A percentile compares a stretch with the other conserved stretches of the same genome.
These are phyloP conservation scores for Metarhizium humberi DNA, from an alignment of 2,329 filamentous ascomycete genomes.

Conservation along the genomic window DNA sequence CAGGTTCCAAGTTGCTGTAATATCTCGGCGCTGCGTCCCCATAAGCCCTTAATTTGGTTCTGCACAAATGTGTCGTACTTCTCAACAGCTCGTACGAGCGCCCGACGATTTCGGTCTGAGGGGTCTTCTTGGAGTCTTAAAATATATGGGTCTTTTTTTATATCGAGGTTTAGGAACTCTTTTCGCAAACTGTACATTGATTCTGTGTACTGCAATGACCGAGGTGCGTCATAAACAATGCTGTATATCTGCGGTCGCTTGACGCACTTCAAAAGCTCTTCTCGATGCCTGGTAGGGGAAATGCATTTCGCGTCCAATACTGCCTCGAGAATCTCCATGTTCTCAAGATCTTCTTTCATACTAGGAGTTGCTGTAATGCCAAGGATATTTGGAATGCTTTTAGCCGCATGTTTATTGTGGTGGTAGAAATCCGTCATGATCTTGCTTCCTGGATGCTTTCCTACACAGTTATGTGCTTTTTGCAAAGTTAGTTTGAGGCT, in stretches of 20 bases:
- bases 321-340: slow-evolving; percentile 53
- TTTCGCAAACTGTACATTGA: slow-evolving; percentile 34
- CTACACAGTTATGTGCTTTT: slow-evolving; percentile 64
- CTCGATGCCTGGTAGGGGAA: slow-evolving; percentile 58
- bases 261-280: slow-evolving; percentile 59
- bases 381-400: slow-evolving; percentile 54
- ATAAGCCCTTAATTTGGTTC: slow-evolving; percentile 47
- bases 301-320: slow-evolving; percentile 62
- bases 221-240: slow-evolving; percentile 20
- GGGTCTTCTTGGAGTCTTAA: slow-evolving; percentile 32
- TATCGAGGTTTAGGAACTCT: slow-evolving; percentile 37
- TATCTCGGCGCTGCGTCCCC: slow-evolving; percentile 39
- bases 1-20: slow-evolving; percentile 53
- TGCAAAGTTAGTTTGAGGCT: neutral
- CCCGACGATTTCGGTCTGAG: slow-evolving; percentile 28
- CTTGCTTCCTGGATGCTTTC: slow-evolving; percentile 52
- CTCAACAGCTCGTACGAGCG: slow-evolving; percentile 28
- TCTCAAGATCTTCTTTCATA: slow-evolving; percentile 44
- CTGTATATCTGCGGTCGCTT: slow-evolving; percentile 51
- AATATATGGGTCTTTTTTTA: slow-evolving; percentile 53
- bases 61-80: slow-evolving; percentile 41
- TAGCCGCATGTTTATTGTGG: slow-evolving; percentile 27
- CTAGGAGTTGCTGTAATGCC: slow-evolving; percentile 77
- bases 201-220: slow-evolving; percentile 13
- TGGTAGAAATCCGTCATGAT: slow-evolving; percentile 71